A percentile compares a stretch with the other conserved stretches of the same genome.
Conservation (phyloP, 2,329 filamentous ascomycete genomes). For the Scytalidium lignicola region DNA sequence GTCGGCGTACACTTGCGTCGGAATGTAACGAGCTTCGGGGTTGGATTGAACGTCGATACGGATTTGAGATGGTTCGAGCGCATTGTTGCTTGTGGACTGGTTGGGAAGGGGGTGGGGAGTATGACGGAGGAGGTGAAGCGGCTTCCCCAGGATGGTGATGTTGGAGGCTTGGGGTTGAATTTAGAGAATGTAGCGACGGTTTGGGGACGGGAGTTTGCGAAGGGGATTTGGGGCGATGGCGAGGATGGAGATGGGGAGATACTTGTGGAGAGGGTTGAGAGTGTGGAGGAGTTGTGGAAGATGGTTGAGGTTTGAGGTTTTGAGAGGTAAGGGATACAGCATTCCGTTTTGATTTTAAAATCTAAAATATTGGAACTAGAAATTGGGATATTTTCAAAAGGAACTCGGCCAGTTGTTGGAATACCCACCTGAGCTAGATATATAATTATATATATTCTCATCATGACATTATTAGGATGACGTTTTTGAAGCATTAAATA, state of each 20-base stretch:
- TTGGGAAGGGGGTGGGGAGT: constrained; percentile 74
- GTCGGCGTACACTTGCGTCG: constrained; percentile 87
- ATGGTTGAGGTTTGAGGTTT: not conserved
- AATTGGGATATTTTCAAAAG: too few species aligned
- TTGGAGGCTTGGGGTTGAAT: constrained; percentile 5
- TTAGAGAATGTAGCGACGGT: constrained; percentile 7
- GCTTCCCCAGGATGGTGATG: constrained; percentile 1
- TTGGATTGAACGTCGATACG: constrained; percentile 72
- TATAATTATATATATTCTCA: too few species aligned
- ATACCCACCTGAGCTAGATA: too few species aligned
- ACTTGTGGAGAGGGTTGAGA: constrained; percentile 6
- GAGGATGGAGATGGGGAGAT: constrained; percentile 8
- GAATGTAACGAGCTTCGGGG: constrained; percentile 77
- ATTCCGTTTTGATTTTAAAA: too few species aligned
- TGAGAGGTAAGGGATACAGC: too few species aligned
- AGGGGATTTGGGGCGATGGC: constrained; percentile 10
- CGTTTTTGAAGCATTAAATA: too few species aligned
- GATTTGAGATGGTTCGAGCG: constrained; percentile 60
- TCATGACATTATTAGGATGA: too few species aligned
- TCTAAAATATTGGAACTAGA: too few species aligned
- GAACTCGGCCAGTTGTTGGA: too few species aligned
- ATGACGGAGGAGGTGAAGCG: constrained; percentile 33
- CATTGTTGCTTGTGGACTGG: constrained; percentile 86
- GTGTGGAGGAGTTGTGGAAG: constrained; percentile 9
- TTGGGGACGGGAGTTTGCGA: constrained; percentile 17